These are phyloP conservation scores for Phascolomyces articulosus DNA, from an alignment of 371 early-diverging fungal genomes.

Conservation along the genomic window DNA sequence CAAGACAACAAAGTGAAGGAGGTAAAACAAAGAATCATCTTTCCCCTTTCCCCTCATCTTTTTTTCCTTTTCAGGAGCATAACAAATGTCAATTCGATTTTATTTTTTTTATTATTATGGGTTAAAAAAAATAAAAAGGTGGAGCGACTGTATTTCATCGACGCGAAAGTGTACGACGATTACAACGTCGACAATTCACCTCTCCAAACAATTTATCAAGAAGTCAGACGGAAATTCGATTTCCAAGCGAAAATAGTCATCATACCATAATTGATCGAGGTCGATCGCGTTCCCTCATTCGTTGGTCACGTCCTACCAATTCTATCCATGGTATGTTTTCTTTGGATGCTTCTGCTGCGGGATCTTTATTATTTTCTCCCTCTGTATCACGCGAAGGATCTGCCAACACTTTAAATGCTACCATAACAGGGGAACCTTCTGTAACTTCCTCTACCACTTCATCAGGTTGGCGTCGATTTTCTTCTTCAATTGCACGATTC, in stretches of 20 bases:
- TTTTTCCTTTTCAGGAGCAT: too few species aligned
- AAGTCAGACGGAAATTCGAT: not conserved
- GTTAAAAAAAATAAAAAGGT: not conserved
- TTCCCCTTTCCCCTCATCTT: too few species aligned
- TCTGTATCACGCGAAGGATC: not conserved
- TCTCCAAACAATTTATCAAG: not conserved
- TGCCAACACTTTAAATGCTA: not conserved
- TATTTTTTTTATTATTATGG: too few species aligned
- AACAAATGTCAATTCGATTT: too few species aligned
- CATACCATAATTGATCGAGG: not conserved
- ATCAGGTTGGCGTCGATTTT: conserved; percentile 5
- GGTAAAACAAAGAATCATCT: too few species aligned
- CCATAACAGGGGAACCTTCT: not conserved
- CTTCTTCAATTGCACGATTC: not conserved
- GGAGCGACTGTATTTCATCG: not conserved
- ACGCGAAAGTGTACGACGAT: not conserved
- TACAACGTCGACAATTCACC: not conserved
- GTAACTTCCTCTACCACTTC: too few species aligned
- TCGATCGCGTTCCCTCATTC: not conserved
- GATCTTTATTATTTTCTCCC: not conserved
- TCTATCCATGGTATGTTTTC: not conserved
- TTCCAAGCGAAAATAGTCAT: not conserved
- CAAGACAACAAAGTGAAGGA: conserved; percentile 4
- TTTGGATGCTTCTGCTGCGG: not conserved
- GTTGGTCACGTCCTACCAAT: not conserved